Base-by-base conservation (phyloP, 1,284 basidiomycete species). In the Moesziomyces sp. region DNA sequence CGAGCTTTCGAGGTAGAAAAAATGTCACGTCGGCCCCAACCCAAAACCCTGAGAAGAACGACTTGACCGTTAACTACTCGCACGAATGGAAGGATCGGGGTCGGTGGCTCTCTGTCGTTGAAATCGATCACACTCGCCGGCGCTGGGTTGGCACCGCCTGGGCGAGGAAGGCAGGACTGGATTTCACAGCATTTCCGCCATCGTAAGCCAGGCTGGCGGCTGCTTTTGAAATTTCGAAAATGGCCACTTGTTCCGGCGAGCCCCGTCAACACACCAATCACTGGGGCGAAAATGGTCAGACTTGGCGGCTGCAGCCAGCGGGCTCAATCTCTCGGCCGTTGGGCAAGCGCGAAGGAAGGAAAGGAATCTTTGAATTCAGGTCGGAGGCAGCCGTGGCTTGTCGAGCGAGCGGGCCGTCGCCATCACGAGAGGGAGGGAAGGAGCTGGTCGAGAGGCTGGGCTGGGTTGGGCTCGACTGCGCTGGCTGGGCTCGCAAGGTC, bases 71-170 rank as follows among this genome's bases (percentile, higher is more conserved):
- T 30, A 24, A 55, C 66, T 68, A 55, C 66, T 68, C 66, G 66
- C 58, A 62, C 66, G 66, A 62, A 60, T 58, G 40, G 30, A 46
- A 45, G 16, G 14, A 40, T 18, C 30, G 30, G 18, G 38, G 24
- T 9, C 21, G 13, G 26, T 6, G 26, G 24, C 19, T 45, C 2
- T 33, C 40, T 11, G 61, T 52, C 52, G 59, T 30, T 52, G 30
- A 59, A 55, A 63, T 63, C 66, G 66, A 69, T 69, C 66, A 69
- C 66, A 54, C 51, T 5, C 23, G 47, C 43, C 16, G 18, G 48
- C 60, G 46, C 49, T 46, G 56, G 40, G 42, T 21, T 55, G 52
- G 47, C 26, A 33, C 10, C 30, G 30, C 30, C 3, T 33, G 30
- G 30, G 30, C 30, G 11, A 3, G 30, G 10, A 11, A 10, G 28